A percentile compares a stretch with the other conserved stretches of the same genome.
These are phyloP conservation scores for Candida easanensis DNA, from an alignment of 805 yeast species.

Conservation along the genomic window DNA sequence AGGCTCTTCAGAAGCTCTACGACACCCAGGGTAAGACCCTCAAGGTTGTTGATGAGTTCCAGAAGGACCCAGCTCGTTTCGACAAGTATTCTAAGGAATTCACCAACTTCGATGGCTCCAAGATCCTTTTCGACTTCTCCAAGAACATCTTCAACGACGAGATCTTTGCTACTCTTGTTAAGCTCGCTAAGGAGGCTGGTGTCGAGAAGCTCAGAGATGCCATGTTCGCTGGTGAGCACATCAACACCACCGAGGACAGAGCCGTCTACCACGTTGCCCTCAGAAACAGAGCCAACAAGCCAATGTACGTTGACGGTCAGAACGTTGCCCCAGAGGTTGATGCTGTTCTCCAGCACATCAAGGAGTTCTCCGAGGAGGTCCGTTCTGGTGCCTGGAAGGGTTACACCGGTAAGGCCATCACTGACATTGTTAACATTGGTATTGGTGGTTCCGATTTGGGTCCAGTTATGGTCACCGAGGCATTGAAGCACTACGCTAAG, in stretches of 20 bases:
- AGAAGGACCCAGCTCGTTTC: slow-evolving; percentile 70
- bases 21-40: slow-evolving; percentile 66
- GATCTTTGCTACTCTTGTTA: slow-evolving; percentile 60
- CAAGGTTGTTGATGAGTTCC: slow-evolving; percentile 71
- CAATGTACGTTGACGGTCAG: slow-evolving; percentile 84
- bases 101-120: slow-evolving; percentile 80
- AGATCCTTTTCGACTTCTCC: slow-evolving; percentile 91
- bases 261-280: slow-evolving; percentile 97
- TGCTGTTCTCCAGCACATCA: slow-evolving; percentile 90
- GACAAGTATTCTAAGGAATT: slow-evolving; percentile 74
- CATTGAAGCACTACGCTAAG: slow-evolving; percentile 84
- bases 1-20: slow-evolving; percentile 67
- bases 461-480: slow-evolving; percentile 99
- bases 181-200: slow-evolving; percentile 86
- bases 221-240: slow-evolving; percentile 90
- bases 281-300: slow-evolving; percentile 84
- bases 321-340: slow-evolving; percentile 92
- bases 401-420: slow-evolving; percentile 90
- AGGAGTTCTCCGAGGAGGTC: slow-evolving; percentile 85
- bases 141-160: slow-evolving; percentile 91
- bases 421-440: slow-evolving; percentile 95
- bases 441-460: slow-evolving; percentile 99
- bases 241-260: slow-evolving; percentile 93
- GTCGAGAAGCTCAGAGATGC: slow-evolving; percentile 85
- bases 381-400: slow-evolving; percentile 97